Evolutionary conservation across 2,329 filamentous ascomycete genomes (phyloP).

Genomic region (Paradendryphiella salina): DNA sequence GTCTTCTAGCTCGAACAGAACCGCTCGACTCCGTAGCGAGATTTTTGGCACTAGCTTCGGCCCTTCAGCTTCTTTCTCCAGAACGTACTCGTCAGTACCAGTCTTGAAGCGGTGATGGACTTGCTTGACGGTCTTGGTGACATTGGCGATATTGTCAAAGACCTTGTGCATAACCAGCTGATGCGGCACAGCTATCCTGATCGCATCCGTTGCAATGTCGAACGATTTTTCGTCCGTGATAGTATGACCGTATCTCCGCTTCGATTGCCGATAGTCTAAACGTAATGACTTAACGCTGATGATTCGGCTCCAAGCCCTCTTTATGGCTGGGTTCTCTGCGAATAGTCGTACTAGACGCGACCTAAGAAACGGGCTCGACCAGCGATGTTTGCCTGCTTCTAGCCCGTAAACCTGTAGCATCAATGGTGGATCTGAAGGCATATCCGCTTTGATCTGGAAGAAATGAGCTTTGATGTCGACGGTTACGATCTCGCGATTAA

Average conservation of each 20-base stretch:
- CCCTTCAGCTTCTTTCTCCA: conserved; percentile 80
- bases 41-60: conserved; percentile 87
- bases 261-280: conserved; percentile 77
- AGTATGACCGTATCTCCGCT: conserved; percentile 66
- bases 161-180: conserved; percentile 87
- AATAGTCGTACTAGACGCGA: conserved; percentile 82
- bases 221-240: conserved; percentile 76
- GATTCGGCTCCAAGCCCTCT: conserved; percentile 81
- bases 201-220: conserved; percentile 81
- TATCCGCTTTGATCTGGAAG: conserved; percentile 82
- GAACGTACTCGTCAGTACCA: conserved; percentile 82
- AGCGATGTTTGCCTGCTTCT: conserved; percentile 82
- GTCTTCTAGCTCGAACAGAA: conserved; percentile 92
- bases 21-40: conserved; percentile 75
- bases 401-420: conserved; percentile 87
- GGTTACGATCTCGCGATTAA: conserved; percentile 68
- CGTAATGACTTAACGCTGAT: conserved; percentile 80
- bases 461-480: conserved; percentile 81
- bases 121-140: conserved; percentile 83
- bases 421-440: conserved; percentile 86
- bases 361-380: conserved; percentile 79
- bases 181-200: conserved; percentile 85
- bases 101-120: conserved; percentile 92
- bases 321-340: conserved; percentile 82
- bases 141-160: conserved; percentile 91